phyloP scores from a whole-genome alignment of 306 rosid species.

The Elaeagnus macrophylla region DNA sequence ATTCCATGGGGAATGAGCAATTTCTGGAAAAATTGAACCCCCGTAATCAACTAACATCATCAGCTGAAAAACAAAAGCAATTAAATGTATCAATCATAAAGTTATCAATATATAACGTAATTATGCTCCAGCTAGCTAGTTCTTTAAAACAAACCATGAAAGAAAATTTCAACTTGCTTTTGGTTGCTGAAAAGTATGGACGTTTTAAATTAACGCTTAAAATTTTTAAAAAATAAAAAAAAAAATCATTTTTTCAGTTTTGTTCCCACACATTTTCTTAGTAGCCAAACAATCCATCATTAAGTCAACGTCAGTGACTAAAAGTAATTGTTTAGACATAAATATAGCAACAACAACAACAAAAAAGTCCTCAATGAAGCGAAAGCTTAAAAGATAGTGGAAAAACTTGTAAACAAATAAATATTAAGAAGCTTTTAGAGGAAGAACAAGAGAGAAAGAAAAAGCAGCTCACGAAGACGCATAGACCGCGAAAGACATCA shows the following conservation, averaged over 20 bases:
- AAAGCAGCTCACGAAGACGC: constrained; percentile 51
- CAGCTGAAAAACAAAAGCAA: constrained; percentile 35
- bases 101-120: too few species aligned
- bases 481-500: constrained; percentile 92
- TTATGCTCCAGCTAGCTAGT: too few species aligned
- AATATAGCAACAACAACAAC: neutral
- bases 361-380: neutral
- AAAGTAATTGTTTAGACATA: neutral
- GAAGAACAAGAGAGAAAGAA: neutral
- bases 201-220: neutral
- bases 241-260: neutral
- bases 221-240: neutral
- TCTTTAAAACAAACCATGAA: too few species aligned
- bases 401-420: neutral
- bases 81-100: too few species aligned
- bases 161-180: too few species aligned
- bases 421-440: too few species aligned
- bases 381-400: neutral
- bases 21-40: constrained; percentile 53
- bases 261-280: constrained; percentile 4
- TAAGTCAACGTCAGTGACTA: constrained; percentile 16
- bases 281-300: constrained; percentile 7
- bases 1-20: constrained; percentile 75
- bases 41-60: constrained; percentile 84
- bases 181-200: too few species aligned